Conservation (phyloP, 1,139 yeast genomes). For the Zhuliangozyma parablackwelliae region DNA sequence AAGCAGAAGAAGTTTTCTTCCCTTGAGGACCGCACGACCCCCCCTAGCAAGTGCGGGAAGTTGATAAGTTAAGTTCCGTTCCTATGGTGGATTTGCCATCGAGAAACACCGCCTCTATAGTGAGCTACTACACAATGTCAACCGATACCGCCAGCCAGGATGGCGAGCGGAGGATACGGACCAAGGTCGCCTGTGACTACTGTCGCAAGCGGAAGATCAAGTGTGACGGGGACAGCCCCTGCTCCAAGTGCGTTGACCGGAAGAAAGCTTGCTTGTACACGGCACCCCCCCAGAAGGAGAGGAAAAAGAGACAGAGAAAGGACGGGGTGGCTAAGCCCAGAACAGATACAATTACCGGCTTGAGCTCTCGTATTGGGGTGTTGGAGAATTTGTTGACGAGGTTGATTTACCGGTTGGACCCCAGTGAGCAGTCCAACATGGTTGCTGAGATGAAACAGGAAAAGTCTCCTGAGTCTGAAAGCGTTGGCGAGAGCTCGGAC, state of each 20-base stretch:
- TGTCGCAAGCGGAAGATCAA: conserved; percentile 48
- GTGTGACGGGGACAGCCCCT: conserved; percentile 46
- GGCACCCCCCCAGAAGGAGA: conserved; percentile 12
- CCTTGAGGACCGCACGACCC: no score
- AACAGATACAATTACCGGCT: conserved; percentile 6
- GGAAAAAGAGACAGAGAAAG: conserved; percentile 11
- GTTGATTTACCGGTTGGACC: conserved; percentile 9
- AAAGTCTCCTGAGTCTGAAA: neutral
- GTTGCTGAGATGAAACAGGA: conserved; percentile 1
- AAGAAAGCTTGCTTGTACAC: conserved; percentile 24
- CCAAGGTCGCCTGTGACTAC: conserved; percentile 51
- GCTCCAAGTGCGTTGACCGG: conserved; percentile 35
- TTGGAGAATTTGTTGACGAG: conserved; percentile 8
- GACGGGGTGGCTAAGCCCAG: neutral
- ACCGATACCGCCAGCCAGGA: neutral
- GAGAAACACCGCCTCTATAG: no score
- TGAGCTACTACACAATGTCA: no score
- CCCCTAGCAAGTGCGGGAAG: no score
- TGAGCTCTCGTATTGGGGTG: conserved; percentile 8
- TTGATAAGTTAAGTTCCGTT: no score
- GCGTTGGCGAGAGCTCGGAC: neutral
- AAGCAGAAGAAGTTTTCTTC: no score
- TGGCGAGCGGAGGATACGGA: conserved; percentile 17
- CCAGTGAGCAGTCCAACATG: conserved; percentile 1
- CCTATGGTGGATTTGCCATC: no score